Percentiles rank a stretch among this genome's conserved stretches.
phyloP scores from a whole-genome alignment of 75 land plant genomes.

The Larix kaempferi region DNA sequence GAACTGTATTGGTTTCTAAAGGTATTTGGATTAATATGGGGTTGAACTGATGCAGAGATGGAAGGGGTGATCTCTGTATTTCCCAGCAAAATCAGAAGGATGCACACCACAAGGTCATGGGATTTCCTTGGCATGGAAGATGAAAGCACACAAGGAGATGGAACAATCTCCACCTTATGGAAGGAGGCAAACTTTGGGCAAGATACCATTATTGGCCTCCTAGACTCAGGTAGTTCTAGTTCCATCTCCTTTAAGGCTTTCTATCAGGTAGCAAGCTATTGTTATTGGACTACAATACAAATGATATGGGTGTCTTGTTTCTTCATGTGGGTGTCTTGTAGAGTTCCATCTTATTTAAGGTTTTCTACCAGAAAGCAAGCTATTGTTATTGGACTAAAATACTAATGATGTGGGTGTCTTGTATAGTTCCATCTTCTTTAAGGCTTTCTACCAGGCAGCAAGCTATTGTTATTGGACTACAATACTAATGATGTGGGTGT shows the following conservation, averaged over 20 bases:
- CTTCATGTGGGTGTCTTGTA: no score
- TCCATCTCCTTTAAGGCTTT: no score
- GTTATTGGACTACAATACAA: no score
- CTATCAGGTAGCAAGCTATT: no score
- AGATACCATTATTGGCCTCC: constrained; percentile 55
- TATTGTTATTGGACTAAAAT: no score
- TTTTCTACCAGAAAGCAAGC: no score
- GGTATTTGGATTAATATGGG: background rate
- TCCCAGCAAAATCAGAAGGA: constrained; percentile 29
- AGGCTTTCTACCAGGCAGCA: no score
- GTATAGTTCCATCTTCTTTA: no score
- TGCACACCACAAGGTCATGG: constrained; percentile 84
- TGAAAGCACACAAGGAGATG: background rate
- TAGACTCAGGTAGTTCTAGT: constrained; percentile 49
- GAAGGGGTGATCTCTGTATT: constrained; percentile 60
- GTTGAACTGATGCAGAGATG: constrained; percentile 28
- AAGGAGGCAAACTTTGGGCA: constrained; percentile 39
- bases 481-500: no score
- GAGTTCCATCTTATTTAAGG: background rate
- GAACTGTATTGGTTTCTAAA: background rate
- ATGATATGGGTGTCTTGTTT: no score
- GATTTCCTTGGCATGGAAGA: constrained; percentile 55
- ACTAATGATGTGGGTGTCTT: no score
- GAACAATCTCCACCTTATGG: constrained; percentile 12
- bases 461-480: no score